A percentile compares a stretch with the other conserved stretches of the same genome.
Evolutionary conservation across 805 yeast genomes (phyloP).

Genomic region (Candida odintsovae): DNA sequence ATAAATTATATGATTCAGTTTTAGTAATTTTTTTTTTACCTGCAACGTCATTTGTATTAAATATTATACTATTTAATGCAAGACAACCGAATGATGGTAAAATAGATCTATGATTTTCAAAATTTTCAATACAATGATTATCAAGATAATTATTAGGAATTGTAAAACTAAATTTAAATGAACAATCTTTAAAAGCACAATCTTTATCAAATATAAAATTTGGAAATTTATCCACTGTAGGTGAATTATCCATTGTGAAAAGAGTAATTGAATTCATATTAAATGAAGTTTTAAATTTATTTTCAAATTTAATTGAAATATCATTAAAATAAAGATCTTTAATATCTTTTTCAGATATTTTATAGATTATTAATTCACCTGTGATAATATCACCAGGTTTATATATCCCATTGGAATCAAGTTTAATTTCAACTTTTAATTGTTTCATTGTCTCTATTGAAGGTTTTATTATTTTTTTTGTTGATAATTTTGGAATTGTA

Average conservation of each 20-base stretch:
- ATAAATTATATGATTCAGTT: neutral
- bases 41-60: conserved; percentile 12
- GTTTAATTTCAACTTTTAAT: conserved; percentile 12
- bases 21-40: conserved; percentile 8
- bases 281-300: conserved; percentile 8
- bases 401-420: conserved; percentile 7
- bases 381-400: conserved; percentile 15
- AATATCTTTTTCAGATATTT: conserved; percentile 4
- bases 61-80: conserved; percentile 12
- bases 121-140: conserved; percentile 7
- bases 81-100: conserved; percentile 17
- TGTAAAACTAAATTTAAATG: conserved; percentile 15
- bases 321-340: conserved; percentile 17
- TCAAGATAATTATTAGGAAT: conserved; percentile 14
- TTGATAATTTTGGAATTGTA: neutral
- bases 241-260: conserved; percentile 17
- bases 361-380: conserved; percentile 11
- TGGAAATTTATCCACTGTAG: conserved; percentile 4
- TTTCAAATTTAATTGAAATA: conserved; percentile 15
- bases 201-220: conserved; percentile 7
- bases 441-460: conserved; percentile 13
- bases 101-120: conserved; percentile 6
- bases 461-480: conserved; percentile 10
- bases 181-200: conserved; percentile 6
- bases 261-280: neutral